Conservation (phyloP, 495 filamentous ascomycete genomes). For the Amphirosellinia nigrospora region DNA sequence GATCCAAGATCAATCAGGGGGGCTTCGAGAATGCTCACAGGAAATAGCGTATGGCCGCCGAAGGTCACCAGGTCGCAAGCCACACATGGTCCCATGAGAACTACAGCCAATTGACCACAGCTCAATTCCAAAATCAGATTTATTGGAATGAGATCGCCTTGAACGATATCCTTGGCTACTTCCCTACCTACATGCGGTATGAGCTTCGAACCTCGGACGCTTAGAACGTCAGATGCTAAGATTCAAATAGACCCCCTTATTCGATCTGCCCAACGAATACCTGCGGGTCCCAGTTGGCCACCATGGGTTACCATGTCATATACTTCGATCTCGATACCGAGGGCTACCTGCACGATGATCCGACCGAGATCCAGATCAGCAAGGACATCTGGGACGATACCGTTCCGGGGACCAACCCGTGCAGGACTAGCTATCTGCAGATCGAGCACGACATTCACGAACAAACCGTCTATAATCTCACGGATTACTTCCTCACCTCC, state of each 20-base stretch:
- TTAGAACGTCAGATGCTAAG: conserved; percentile 23
- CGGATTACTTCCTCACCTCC: conserved; percentile 71
- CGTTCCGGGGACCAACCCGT: conserved; percentile 54
- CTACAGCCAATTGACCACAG: conserved; percentile 62
- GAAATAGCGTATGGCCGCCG: conserved; percentile 62
- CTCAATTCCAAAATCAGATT: conserved; percentile 70
- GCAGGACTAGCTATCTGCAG: conserved; percentile 61
- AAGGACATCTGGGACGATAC: conserved; percentile 74
- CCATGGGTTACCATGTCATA: conserved; percentile 75
- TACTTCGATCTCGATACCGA: conserved; percentile 83
- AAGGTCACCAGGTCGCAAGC: conserved; percentile 83
- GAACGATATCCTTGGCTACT: conserved; percentile 77
- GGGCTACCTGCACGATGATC: conserved; percentile 71
- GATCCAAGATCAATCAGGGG: conserved; percentile 8
- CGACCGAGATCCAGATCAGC: conserved; percentile 66
- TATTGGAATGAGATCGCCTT: conserved; percentile 80
- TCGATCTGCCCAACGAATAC: conserved; percentile 65
- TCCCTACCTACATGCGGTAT: conserved; percentile 82
- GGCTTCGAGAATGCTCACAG: conserved; percentile 33
- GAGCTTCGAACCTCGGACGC: not conserved
- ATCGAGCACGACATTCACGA: conserved; percentile 84
- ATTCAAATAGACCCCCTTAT: conserved; percentile 66
- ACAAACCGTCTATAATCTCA: conserved; percentile 77
- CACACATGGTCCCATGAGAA: conserved; percentile 88
- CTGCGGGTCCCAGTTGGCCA: conserved; percentile 66